Conservation (phyloP, 2,329 filamentous ascomycete genomes). For the Microcyclospora pomicola region DNA sequence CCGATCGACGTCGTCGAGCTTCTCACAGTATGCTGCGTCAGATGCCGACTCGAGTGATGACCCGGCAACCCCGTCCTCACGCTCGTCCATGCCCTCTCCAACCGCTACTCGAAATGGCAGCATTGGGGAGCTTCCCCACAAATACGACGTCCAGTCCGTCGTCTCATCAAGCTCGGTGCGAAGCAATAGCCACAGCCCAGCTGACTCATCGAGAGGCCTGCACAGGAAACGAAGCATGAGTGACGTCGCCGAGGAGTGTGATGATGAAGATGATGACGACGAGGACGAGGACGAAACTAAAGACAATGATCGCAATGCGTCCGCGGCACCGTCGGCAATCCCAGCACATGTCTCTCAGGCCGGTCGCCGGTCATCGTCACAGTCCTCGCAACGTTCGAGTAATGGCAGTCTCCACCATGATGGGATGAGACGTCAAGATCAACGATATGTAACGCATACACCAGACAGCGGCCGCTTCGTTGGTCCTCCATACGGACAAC, state of each 20-base stretch:
- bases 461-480: slow-evolving; percentile 8
- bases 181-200: slow-evolving; percentile 9
- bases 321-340: background rate
- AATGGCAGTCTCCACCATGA: slow-evolving; percentile 11
- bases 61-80: slow-evolving; percentile 19
- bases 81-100: slow-evolving; percentile 19
- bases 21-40: slow-evolving; percentile 20
- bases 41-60: slow-evolving; percentile 19
- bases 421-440: slow-evolving; percentile 13
- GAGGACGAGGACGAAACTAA: slow-evolving; percentile 6
- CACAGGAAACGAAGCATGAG: slow-evolving; percentile 3
- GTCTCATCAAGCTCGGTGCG: slow-evolving; percentile 3
- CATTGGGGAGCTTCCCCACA: slow-evolving; percentile 17
- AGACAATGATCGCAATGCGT: slow-evolving; percentile 1
- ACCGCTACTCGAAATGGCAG: slow-evolving; percentile 14
- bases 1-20: slow-evolving; percentile 13
- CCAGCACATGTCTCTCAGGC: slow-evolving; percentile 4
- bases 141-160: slow-evolving; percentile 15
- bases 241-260: slow-evolving; percentile 4
- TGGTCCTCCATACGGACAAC: slow-evolving; percentile 12
- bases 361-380: slow-evolving; percentile 8
- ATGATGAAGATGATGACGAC: slow-evolving; percentile 4
- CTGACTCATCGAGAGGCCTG: slow-evolving; percentile 1
- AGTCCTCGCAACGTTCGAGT: slow-evolving; percentile 5
- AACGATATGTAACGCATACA: slow-evolving; percentile 10